Evolutionary conservation across 2,329 filamentous ascomycete genomes (phyloP), one percentile per base, ranked within the genome.

Genomic region (Lachnellula cervina): DNA sequence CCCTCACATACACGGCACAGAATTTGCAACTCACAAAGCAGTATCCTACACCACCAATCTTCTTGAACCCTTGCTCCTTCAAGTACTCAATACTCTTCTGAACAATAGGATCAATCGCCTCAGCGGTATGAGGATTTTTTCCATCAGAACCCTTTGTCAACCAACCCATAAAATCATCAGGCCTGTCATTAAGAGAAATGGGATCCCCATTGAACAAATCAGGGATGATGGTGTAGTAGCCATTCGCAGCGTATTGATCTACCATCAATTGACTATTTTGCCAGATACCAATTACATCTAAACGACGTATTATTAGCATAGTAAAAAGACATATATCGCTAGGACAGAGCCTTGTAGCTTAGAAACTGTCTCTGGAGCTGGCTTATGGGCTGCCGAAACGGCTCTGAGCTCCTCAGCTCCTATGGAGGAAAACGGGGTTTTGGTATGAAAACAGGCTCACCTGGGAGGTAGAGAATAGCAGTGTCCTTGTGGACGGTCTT

Each of bases 221-320:
- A 28, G 87, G 81, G 58, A 91, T 78, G 43, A 89, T 73, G 54
- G 65, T 67, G 37, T 64, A 67, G 47, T 68, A 68, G 8, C 67
- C 88, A 69, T 87, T 87, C 61, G 82, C 81, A 55, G 89, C 89
- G 69, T 80, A 88, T 66, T 88, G 82, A 74, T 92, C 89, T 57
- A 88, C 88, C 64, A 90, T 80, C 59, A 88, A 75, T 71, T 86
- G 72, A 66, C 76, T 73, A 71, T 87, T 84, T 58, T 80, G 74
- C 77, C 59, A 69, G 51, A 70, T 69, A 42, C 62, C 60, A 38
- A 69, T 64, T 1, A 69, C 66, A 57, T 70, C 68, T 23, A 23
- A 23, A 3, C 21, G 21, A 4, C 21, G 21, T 23, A 23, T 23
- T 23, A 23, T 23, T 23, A 23, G 21, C 21, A 23, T 23, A 23